A percentile compares a stretch with the other conserved stretches of the same genome.
Conservation (phyloP, 2,329 filamentous ascomycete genomes). For the Cladosporium sp. region DNA sequence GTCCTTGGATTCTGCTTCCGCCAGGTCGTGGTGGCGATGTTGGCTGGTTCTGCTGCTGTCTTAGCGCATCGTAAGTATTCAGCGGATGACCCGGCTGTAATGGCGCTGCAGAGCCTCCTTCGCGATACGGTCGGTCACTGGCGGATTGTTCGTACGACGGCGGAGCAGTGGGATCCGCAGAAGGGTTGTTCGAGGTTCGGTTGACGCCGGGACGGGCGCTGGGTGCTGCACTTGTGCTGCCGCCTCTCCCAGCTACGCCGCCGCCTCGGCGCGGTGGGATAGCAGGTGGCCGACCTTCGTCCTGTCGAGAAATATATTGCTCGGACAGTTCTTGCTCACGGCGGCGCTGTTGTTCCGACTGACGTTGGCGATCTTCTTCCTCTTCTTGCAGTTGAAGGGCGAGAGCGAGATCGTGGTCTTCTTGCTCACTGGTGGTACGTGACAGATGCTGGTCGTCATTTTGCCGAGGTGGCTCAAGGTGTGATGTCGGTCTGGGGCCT, state of each 20-base stretch:
- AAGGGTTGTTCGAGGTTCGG: conserved; percentile 31
- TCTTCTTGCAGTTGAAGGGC: conserved; percentile 93
- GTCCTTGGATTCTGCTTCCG: conserved; percentile 22
- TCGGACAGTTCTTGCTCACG: conserved; percentile 70
- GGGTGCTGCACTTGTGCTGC: conserved; percentile 15
- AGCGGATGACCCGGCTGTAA: conserved; percentile 37
- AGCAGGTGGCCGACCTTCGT: conserved; percentile 47
- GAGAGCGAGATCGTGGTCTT: conserved; percentile 79
- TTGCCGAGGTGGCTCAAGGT: conserved; percentile 23
- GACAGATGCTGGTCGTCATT: conserved; percentile 35
- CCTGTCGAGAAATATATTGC: conserved; percentile 59
- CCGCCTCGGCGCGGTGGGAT: conserved; percentile 32
- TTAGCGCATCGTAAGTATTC: conserved; percentile 37
- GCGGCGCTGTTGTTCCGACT: conserved; percentile 57
- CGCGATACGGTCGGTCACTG: conserved; percentile 55
- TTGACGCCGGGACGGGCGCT: conserved; percentile 31
- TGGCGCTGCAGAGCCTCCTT: conserved; percentile 34
- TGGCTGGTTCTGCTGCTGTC: conserved; percentile 29
- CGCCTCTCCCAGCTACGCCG: conserved; percentile 2
- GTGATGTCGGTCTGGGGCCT: conserved; percentile 32
- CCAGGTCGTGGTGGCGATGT: conserved; percentile 15
- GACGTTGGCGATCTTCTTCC: conserved; percentile 77
- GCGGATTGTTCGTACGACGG: conserved; percentile 68
- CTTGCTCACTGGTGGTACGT: conserved; percentile 63
- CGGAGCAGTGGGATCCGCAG: conserved; percentile 57